A percentile compares a stretch with the other conserved stretches of the same genome.
These are phyloP conservation scores for Austroboletus eburneus DNA, from an alignment of 768 basidiomycete species.

Conservation along the genomic window DNA sequence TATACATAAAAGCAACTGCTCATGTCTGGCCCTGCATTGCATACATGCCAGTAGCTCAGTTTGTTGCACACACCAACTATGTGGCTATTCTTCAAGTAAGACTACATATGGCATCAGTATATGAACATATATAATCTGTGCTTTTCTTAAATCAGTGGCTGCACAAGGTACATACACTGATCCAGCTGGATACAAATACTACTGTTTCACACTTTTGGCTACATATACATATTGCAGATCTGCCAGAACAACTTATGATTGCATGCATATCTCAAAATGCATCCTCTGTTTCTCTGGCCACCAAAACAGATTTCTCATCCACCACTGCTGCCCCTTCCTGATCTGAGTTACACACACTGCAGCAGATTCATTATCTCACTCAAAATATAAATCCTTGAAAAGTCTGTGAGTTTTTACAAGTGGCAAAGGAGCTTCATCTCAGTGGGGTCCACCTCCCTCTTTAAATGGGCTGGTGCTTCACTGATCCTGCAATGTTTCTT, in stretches of 20 bases:
- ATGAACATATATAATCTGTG: constrained; percentile 20
- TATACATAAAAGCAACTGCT: background rate
- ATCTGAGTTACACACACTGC: constrained; percentile 2
- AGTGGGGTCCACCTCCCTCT: constrained; percentile 26
- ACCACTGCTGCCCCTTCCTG: background rate
- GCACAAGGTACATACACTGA: constrained; percentile 24
- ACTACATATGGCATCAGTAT: background rate
- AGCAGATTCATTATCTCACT: background rate
- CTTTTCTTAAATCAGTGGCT: constrained; percentile 28
- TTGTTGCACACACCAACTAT: background rate
- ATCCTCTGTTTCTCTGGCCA: constrained; percentile 14
- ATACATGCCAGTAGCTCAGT: constrained; percentile 28
- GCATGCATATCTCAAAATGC: constrained; percentile 7
- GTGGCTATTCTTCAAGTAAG: background rate
- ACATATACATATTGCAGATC: constrained; percentile 12
- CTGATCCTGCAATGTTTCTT: constrained; percentile 32
- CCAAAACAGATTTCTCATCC: constrained; percentile 8
- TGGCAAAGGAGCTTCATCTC: constrained; percentile 9
- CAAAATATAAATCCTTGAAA: constrained; percentile 20
- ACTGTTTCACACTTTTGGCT: constrained; percentile 5
- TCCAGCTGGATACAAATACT: constrained; percentile 4
- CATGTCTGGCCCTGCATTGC: constrained; percentile 16
- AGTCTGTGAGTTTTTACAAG: constrained; percentile 21
- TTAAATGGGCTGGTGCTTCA: constrained; percentile 35
- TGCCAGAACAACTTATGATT: constrained; percentile 11